Evolutionary conservation across 495 filamentous ascomycete species (phyloP).

Genomic region (Geopyxis carbonaria): DNA sequence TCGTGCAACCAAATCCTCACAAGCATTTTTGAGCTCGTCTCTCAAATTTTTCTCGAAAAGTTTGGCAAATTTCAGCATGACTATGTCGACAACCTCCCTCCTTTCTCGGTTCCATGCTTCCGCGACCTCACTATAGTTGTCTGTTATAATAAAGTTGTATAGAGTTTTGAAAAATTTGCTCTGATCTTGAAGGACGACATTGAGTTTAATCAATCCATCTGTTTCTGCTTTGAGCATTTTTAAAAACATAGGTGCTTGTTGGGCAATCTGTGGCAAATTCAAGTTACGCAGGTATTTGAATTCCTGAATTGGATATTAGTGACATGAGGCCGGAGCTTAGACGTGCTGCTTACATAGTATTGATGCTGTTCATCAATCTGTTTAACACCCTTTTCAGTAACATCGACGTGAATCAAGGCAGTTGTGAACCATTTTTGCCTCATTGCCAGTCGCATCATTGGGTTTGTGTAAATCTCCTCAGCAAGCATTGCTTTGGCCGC

Average conservation of each 20-base stretch:
- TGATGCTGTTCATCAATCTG: slow-evolving; percentile 90
- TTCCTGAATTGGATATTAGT: slow-evolving; percentile 32
- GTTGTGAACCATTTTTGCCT: slow-evolving; percentile 63
- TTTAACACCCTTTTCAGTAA: slow-evolving; percentile 85
- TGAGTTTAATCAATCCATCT: slow-evolving; percentile 76
- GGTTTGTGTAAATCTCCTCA: slow-evolving; percentile 76
- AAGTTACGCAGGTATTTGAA: slow-evolving; percentile 93
- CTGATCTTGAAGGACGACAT: slow-evolving; percentile 55
- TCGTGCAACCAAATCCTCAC: slow-evolving; percentile 72
- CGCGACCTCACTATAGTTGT: slow-evolving; percentile 85
- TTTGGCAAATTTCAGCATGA: slow-evolving; percentile 62
- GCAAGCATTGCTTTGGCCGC: slow-evolving; percentile 75
- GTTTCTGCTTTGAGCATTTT: slow-evolving; percentile 94
- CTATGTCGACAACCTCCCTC: slow-evolving; percentile 64
- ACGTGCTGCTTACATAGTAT: slow-evolving; percentile 42
- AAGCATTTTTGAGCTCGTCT: slow-evolving; percentile 76
- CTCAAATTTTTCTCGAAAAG: slow-evolving; percentile 80
- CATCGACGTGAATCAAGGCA: slow-evolving; percentile 64
- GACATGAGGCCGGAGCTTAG: background rate
- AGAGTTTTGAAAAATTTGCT: slow-evolving; percentile 55
- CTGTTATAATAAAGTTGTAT: slow-evolving; percentile 68
- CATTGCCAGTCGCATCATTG: slow-evolving; percentile 77
- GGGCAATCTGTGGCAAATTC: slow-evolving; percentile 59
- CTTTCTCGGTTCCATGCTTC: slow-evolving; percentile 88
- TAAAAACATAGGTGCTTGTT: slow-evolving; percentile 70